Conservation (phyloP, 352 stramenopile genomes). For the Phytophthora pluvialis region DNA sequence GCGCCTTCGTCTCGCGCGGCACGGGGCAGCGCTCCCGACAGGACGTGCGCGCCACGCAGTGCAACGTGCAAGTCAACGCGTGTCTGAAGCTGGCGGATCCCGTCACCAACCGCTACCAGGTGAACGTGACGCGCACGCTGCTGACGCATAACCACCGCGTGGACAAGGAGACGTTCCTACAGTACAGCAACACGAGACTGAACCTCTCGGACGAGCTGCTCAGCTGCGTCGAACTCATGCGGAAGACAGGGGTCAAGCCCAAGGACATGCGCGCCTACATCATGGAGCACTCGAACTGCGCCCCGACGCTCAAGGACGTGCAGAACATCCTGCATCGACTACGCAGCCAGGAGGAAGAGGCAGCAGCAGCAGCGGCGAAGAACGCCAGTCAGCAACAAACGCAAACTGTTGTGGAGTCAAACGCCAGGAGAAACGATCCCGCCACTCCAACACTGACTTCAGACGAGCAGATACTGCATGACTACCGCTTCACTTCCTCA, state of each 20-base stretch:
- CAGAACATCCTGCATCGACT: constrained; percentile 42
- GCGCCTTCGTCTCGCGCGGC: constrained; percentile 38
- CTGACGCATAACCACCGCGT: constrained; percentile 44
- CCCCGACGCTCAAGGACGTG: constrained; percentile 45
- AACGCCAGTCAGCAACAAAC: constrained; percentile 5
- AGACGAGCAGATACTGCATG: constrained; percentile 23
- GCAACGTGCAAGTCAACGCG: constrained; percentile 43
- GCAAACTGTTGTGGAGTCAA: neutral
- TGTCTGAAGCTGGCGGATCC: constrained; percentile 44
- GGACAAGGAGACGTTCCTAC: constrained; percentile 40
- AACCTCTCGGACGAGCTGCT: constrained; percentile 36
- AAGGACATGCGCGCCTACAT: constrained; percentile 43
- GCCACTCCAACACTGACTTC: neutral
- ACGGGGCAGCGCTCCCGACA: constrained; percentile 38
- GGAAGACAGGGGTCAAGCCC: constrained; percentile 40
- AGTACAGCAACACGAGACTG: constrained; percentile 45
- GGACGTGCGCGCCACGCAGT: constrained; percentile 38
- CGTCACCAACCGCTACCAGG: constrained; percentile 32
- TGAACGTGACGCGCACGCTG: constrained; percentile 39
- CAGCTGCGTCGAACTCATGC: constrained; percentile 45
- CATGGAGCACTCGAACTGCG: constrained; percentile 38
- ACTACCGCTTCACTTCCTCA: constrained; percentile 19
- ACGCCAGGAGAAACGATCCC: neutral
- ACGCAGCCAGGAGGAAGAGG: constrained; percentile 21
- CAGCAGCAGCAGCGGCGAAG: neutral